Base-by-base conservation (phyloP, 495 filamentous ascomycete species). In the Niebla homalea region DNA sequence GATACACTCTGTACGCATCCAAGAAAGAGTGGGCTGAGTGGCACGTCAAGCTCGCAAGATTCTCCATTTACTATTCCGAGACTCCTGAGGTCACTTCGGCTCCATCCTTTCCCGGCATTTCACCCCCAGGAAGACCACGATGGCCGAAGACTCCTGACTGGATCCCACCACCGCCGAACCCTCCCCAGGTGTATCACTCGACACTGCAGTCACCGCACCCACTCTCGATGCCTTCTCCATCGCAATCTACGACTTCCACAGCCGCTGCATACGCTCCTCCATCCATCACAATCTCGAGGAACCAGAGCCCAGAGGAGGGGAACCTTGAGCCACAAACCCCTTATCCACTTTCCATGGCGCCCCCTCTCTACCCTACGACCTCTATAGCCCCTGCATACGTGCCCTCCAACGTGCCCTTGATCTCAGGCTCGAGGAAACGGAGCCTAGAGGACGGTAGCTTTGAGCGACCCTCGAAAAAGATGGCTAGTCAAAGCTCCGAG, bases 1-100 rank as follows among this genome's bases (percentile, higher is more conserved):
- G 89, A 58, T 99, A 99, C 63, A 87, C 84, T 54, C 72, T 99
- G 1, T 83, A 87, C 60, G 84, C 84, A 1, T 93, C 88, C 0
- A 76, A 89, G 59, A 66, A 65, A 25, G 75, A 94, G 61, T 99
- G 93, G 93, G 67, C 76, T 25, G 72, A 78, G 35, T 97, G 93
- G 93, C 81, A 95, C 58, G 68, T 73, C 46, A 86, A 84, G 59
- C 68, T 97, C 43, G 71, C 80, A 18, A 80, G 79, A 36, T 94
- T 95, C 60, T 80, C 75, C 50, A 77, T 80, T 21, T 97, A 84
- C 65, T 85, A 86, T 69, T 81, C 89, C 57, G 71, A 71, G 37
- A 83, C 82, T 4, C 73, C 70, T 20, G 65, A 64, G 14, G 29
- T 32, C 29, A 32, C 29, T 8, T 32, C 29, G 2, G 29, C 29